Base-by-base conservation (phyloP, 2,329 filamentous ascomycete species). In the Botrytis fabae region DNA sequence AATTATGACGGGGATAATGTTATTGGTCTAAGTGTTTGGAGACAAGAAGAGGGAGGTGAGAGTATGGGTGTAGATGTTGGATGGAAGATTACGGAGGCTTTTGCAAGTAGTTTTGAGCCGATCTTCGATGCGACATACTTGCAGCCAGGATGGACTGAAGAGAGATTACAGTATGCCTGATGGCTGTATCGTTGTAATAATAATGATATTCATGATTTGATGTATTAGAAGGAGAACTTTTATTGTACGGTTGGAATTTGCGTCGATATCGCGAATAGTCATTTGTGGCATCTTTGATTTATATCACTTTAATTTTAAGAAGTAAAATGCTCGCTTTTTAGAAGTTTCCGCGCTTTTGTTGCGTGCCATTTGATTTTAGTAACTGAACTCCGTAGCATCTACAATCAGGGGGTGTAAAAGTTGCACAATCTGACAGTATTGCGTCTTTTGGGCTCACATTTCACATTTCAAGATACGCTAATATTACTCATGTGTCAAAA, bases 1-100 rank as follows among this genome's bases (percentile, higher is more conserved):
- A 66, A 73, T 54, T 73, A 73, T 57, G 42, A 71, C 25, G 69
- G 69, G 2, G 62, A 63, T 28, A 73, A 73, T 35, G 64, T 69
- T 38, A 68, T 73, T 48, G 72, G 70, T 16, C 60, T 72, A 38
- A 72, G 70, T 48, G 61, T 72, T 18, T 72, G 70, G 70, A 72
- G 22, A 38, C 70, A 72, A 22, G 70, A 72, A 22, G 70, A 68
- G 28, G 61, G 48, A 2, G 40, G 25, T 22, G 48, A 71, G 40
- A 64, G 20, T 44, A 28, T 72, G 28, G 40, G 70, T 10, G 35
- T 72, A 40, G 62, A 72, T 35, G 62, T 72, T 35, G 70, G 70
- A 8, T 72, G 70, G 70, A 72, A 57, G n/a, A 22, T 72, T 28
- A 72, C 61, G 4, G 48, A 42, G 5, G 46, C 48, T 40, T 72